Evolutionary conservation across 169 alveolate genomes (phyloP).

Genomic region (Eimeria sp.): DNA sequence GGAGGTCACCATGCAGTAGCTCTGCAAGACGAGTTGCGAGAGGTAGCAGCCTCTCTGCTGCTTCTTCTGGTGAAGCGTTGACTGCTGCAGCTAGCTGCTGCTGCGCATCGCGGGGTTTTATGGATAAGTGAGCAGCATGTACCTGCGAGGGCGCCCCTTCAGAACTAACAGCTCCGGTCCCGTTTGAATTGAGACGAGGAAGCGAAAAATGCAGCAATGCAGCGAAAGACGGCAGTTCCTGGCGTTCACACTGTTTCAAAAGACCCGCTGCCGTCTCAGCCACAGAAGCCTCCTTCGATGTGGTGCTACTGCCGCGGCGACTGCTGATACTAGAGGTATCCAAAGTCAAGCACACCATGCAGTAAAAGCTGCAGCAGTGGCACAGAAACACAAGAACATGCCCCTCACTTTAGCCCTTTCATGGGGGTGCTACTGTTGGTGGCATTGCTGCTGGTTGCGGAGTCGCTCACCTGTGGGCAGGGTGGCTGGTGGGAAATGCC

Average conservation of each 20-base stretch:
- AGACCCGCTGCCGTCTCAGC: conserved; percentile 54
- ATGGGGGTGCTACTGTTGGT: neutral
- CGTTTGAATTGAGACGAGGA: neutral
- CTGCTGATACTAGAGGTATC: neutral
- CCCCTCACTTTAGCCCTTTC: neutral
- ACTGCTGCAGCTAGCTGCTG: conserved; percentile 73
- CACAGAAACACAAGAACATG: neutral
- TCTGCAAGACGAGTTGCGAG: conserved; percentile 41
- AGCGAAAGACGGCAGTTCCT: conserved; percentile 31
- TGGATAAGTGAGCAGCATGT: neutral
- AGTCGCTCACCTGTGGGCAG: conserved; percentile 50
- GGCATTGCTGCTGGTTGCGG: neutral
- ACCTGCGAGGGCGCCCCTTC: neutral
- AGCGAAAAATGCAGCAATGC: conserved; percentile 33
- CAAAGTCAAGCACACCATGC: conserved; percentile 36
- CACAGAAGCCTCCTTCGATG: conserved; percentile 39
- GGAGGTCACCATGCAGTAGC: conserved; percentile 51
- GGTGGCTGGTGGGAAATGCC: conserved; percentile 69
- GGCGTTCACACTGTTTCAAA: conserved; percentile 58
- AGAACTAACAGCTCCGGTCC: neutral
- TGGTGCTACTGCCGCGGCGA: conserved; percentile 20
- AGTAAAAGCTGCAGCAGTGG: conserved; percentile 43
- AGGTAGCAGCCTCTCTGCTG: conserved; percentile 16
- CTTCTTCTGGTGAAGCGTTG: conserved; percentile 50
- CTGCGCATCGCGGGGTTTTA: conserved; percentile 27